A percentile compares a stretch with the other conserved stretches of the same genome.
These are phyloP conservation scores for Candida saitoana DNA, from an alignment of 805 yeast species.

Conservation along the genomic window DNA sequence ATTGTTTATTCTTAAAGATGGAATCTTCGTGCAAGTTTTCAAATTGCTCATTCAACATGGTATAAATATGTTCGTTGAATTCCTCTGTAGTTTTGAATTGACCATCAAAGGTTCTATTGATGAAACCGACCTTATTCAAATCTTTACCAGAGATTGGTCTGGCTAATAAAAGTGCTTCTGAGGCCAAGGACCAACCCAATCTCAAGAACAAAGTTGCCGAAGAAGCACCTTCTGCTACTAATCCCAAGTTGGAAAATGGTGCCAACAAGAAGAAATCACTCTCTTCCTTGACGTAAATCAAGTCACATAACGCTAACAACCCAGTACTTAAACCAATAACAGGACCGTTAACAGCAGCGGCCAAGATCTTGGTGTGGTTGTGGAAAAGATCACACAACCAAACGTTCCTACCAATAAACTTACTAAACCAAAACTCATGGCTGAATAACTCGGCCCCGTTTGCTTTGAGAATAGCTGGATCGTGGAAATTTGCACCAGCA, in stretches of 20 bases:
- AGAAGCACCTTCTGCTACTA: slow-evolving; percentile 78
- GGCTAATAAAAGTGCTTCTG: slow-evolving; percentile 69
- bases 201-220: slow-evolving; percentile 64
- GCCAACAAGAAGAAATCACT: slow-evolving; percentile 55
- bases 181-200: slow-evolving; percentile 67
- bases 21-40: slow-evolving; percentile 43
- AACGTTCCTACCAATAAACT: slow-evolving; percentile 67
- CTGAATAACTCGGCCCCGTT: slow-evolving; percentile 30
- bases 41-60: slow-evolving; percentile 32
- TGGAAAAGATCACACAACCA: slow-evolving; percentile 64
- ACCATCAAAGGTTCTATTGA: slow-evolving; percentile 52
- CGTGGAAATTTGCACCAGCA: slow-evolving; percentile 76
- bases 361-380: slow-evolving; percentile 66
- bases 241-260: slow-evolving; percentile 82
- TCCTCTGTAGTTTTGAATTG: slow-evolving; percentile 30
- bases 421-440: slow-evolving; percentile 47
- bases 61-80: slow-evolving; percentile 42
- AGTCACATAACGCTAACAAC: slow-evolving; percentile 67
- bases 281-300: slow-evolving; percentile 63
- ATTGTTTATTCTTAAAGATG: slow-evolving; percentile 38
- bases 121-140: slow-evolving; percentile 53
- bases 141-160: slow-evolving; percentile 61
- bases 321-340: slow-evolving; percentile 78
- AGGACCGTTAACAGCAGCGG: slow-evolving; percentile 80
- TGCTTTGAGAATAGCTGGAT: slow-evolving; percentile 25